Evolutionary conservation across 805 yeast genomes (phyloP).

Genomic region (Komagataella mondaviorum): DNA sequence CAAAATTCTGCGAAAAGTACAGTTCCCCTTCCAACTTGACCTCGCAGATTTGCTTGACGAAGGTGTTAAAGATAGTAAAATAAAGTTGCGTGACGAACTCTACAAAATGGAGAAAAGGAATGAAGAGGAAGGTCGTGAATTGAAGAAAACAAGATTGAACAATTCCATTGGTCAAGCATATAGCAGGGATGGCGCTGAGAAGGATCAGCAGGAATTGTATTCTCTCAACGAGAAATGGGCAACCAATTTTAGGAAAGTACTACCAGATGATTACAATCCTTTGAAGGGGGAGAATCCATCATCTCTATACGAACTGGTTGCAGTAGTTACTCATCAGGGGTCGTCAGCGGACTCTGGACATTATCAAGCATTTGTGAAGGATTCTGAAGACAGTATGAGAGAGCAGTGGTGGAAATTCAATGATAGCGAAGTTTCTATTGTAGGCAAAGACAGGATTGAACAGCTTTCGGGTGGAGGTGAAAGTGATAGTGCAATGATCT

Average conservation of each 20-base stretch:
- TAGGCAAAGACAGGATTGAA: constrained; percentile 75
- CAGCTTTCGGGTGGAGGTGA: constrained; percentile 94
- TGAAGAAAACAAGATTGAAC: constrained; percentile 42
- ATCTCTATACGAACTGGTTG: constrained; percentile 70
- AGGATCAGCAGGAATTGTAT: constrained; percentile 33
- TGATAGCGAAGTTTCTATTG: constrained; percentile 75
- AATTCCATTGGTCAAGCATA: constrained; percentile 11
- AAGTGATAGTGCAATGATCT: constrained; percentile 85
- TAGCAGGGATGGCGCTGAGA: constrained; percentile 42
- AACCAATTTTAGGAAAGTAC: constrained; percentile 26
- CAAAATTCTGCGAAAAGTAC: constrained; percentile 86
- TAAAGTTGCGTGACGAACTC: constrained; percentile 62
- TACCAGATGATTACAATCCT: constrained; percentile 35
- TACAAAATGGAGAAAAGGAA: constrained; percentile 65
- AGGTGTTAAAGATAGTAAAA: constrained; percentile 52
- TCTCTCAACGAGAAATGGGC: constrained; percentile 36
- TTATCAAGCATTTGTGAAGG: constrained; percentile 81
- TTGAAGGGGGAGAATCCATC: constrained; percentile 69
- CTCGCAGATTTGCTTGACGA: constrained; percentile 75
- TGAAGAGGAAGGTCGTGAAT: constrained; percentile 58
- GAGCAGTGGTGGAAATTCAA: constrained; percentile 90
- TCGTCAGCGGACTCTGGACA: constrained; percentile 96
- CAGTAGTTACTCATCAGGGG: constrained; percentile 88
- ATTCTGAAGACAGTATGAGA: constrained; percentile 47
- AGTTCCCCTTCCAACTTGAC: constrained; percentile 89